phyloP scores from a whole-genome alignment of 1,284 basidiomycete genomes.

The Fistulina hepatica region DNA sequence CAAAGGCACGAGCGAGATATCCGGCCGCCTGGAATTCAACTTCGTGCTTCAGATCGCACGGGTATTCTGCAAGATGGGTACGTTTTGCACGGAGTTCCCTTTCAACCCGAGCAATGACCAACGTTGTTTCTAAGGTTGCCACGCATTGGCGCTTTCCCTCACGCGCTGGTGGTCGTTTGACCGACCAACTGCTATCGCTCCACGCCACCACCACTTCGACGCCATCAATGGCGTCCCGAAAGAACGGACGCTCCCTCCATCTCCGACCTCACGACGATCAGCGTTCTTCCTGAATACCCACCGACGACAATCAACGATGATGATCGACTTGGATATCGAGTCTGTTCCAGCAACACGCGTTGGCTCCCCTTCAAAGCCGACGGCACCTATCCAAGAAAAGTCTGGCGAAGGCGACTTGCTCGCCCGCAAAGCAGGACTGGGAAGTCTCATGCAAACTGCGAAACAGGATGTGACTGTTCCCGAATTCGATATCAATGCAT shows the following conservation, averaged over 20 bases:
- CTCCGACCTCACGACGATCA: conserved; percentile 33
- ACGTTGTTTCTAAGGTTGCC: conserved; percentile 59
- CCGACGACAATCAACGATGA: conserved; percentile 51
- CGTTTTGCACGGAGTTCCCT: conserved; percentile 17
- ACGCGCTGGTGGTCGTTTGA: conserved; percentile 88
- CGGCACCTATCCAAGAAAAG: conserved; percentile 20
- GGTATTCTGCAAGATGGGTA: conserved; percentile 89
- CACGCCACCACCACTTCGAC: too few species aligned
- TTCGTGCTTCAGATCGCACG: conserved; percentile 89
- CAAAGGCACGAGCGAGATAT: conserved; percentile 84
- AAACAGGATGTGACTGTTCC: conserved; percentile 77
- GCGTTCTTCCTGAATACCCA: conserved; percentile 42
- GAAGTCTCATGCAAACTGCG: conserved; percentile 78
- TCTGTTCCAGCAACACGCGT: conserved; percentile 49
- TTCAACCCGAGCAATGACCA: conserved; percentile 2
- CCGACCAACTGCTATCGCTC: conserved; percentile 39
- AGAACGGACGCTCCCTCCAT: conserved; percentile 24
- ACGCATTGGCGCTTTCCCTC: conserved; percentile 77
- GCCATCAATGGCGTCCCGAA: conserved; percentile 11
- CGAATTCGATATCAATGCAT: conserved; percentile 79
- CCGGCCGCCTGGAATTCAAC: conserved; percentile 79
- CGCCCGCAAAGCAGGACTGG: conserved; percentile 63
- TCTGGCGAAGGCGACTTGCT: conserved; percentile 42
- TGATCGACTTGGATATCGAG: conserved; percentile 81
- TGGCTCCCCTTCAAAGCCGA: conserved; percentile 31